These are phyloP conservation scores for Hypoxylon crocopeplum DNA, from an alignment of 495 filamentous ascomycete species.

Conservation along the genomic window DNA sequence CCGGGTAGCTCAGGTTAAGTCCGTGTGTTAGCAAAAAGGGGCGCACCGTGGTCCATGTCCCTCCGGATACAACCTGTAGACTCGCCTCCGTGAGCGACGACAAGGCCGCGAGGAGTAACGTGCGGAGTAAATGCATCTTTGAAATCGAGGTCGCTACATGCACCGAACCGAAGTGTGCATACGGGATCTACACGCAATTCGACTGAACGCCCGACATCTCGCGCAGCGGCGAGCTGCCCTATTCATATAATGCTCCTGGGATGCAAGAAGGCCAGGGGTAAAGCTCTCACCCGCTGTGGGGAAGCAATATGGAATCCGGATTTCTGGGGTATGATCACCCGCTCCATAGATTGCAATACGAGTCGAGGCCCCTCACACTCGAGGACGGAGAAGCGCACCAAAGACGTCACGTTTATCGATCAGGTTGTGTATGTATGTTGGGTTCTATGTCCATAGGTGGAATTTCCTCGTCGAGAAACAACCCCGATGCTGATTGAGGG, in stretches of 20 bases:
- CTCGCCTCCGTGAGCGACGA: constrained; percentile 38
- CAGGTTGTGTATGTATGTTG: neutral
- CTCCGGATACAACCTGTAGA: constrained; percentile 57
- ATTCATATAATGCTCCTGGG: constrained; percentile 31
- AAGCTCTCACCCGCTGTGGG: constrained; percentile 24
- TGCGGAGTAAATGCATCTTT: constrained; percentile 28
- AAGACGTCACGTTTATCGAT: neutral
- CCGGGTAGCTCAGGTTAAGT: too few species aligned
- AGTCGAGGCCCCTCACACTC: constrained; percentile 16
- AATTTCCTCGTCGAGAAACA: constrained; percentile 8
- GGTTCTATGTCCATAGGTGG: neutral
- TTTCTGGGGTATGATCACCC: constrained; percentile 31
- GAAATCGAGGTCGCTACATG: too few species aligned
- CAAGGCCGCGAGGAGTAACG: constrained; percentile 25
- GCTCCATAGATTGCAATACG: constrained; percentile 18
- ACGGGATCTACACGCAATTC: constrained; percentile 27
- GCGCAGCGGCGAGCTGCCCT: constrained; percentile 14
- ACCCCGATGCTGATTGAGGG: constrained; percentile 6
- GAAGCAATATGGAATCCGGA: constrained; percentile 38
- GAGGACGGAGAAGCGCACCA: constrained; percentile 29
- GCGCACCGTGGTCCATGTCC: constrained; percentile 55
- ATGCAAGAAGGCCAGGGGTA: constrained; percentile 9
- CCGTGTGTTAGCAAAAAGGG: neutral
- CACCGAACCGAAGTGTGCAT: constrained; percentile 13
- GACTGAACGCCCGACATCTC: constrained; percentile 1